Percentiles rank a stretch among this genome's conserved stretches.
phyloP scores from a whole-genome alignment of 129 eudicot species.

The Artemisia argyi region DNA sequence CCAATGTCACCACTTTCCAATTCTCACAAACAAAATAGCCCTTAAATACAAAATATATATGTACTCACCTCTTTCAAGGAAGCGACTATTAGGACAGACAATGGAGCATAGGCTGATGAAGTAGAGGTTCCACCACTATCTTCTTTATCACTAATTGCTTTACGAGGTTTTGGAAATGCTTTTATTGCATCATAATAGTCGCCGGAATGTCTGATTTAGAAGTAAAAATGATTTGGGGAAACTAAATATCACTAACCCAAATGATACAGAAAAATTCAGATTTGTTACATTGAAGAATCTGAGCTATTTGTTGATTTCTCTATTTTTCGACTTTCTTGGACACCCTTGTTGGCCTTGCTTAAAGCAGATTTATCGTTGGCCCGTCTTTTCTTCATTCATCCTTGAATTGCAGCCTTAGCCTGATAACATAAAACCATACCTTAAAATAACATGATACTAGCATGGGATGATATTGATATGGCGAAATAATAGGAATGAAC shows the following conservation, averaged over 20 bases:
- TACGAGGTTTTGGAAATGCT: slow-evolving; percentile 72
- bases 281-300: slow-evolving; percentile 65
- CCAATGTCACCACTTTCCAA: background rate
- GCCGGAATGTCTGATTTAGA: slow-evolving; percentile 47
- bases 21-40: background rate
- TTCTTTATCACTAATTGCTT: slow-evolving; percentile 59
- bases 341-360: slow-evolving; percentile 58
- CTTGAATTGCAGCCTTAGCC: slow-evolving; percentile 95
- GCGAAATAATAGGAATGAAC: background rate
- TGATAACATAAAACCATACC: slow-evolving; percentile 32
- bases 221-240: slow-evolving; percentile 1
- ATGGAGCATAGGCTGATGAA: slow-evolving; percentile 59
- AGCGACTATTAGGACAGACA: slow-evolving; percentile 69
- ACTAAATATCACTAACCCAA: background rate
- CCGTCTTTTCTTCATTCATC: slow-evolving; percentile 63
- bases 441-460: background rate
- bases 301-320: slow-evolving; percentile 53
- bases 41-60: background rate
- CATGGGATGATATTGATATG: background rate
- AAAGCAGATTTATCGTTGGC: slow-evolving; percentile 50
- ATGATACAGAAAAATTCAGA: background rate
- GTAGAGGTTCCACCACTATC: slow-evolving; percentile 58
- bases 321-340: slow-evolving; percentile 47
- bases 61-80: slow-evolving; percentile 80
- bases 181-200: slow-evolving; percentile 75